Evolutionary conservation across 495 filamentous ascomycete species (phyloP).

Genomic region (Neurospora sp.): DNA sequence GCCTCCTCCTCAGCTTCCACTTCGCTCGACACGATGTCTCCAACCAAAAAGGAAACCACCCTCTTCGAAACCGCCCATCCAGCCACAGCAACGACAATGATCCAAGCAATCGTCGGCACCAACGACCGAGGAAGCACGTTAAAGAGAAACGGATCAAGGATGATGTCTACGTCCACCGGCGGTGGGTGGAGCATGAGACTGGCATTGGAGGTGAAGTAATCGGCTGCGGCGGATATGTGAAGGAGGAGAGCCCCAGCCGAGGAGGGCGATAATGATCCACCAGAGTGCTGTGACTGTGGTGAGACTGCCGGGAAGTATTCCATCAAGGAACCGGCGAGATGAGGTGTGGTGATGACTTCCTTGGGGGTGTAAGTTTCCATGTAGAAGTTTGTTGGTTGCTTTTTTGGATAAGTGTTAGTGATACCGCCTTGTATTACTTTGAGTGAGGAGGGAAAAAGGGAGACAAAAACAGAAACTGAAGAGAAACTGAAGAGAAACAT

Average conservation of each 20-base stretch:
- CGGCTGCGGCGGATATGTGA: slow-evolving; percentile 63
- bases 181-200: slow-evolving; percentile 69
- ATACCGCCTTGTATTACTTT: too few species aligned
- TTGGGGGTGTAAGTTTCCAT: slow-evolving; percentile 52
- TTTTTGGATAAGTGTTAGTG: slow-evolving; percentile 4
- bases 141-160: slow-evolving; percentile 76
- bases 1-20: slow-evolving; percentile 5
- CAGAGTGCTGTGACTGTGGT: not conserved
- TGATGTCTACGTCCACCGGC: slow-evolving; percentile 70
- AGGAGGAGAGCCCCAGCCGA: slow-evolving; percentile 55
- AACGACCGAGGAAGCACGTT: slow-evolving; percentile 65
- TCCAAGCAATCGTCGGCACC: slow-evolving; percentile 52
- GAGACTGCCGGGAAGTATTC: slow-evolving; percentile 38
- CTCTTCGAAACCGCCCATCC: slow-evolving; percentile 17
- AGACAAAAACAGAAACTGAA: too few species aligned
- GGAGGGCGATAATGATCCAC: slow-evolving; percentile 33
- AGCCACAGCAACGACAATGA: slow-evolving; percentile 43
- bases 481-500: too few species aligned
- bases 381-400: slow-evolving; percentile 85
- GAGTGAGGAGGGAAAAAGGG: too few species aligned
- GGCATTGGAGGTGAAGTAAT: slow-evolving; percentile 67
- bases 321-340: slow-evolving; percentile 54
- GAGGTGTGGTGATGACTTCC: slow-evolving; percentile 46
- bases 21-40: slow-evolving; percentile 6
- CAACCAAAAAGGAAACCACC: slow-evolving; percentile 16